phyloP scores from a whole-genome alignment of 305 asterid genomes.

The Fraxinus baroniana region DNA sequence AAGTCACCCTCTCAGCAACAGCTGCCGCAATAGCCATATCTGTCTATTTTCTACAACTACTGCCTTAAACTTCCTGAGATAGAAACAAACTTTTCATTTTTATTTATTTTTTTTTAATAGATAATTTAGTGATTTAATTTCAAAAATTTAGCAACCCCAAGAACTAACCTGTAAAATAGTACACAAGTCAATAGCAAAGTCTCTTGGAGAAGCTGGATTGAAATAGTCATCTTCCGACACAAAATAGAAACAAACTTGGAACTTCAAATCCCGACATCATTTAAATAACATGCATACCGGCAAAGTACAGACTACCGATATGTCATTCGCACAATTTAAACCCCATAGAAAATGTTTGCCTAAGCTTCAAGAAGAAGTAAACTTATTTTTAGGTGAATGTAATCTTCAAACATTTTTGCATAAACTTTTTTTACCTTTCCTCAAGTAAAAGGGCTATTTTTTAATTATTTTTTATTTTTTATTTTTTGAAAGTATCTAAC shows the following conservation, averaged over 20 bases:
- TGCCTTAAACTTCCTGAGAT: slow-evolving; percentile 22
- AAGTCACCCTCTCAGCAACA: slow-evolving; percentile 89
- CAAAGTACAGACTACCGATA: neutral
- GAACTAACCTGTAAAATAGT: neutral
- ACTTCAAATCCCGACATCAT: slow-evolving; percentile 13
- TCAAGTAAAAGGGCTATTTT: neutral
- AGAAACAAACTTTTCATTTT: too few species aligned
- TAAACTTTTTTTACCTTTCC: neutral
- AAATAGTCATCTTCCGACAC: slow-evolving; percentile 36
- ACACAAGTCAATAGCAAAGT: neutral
- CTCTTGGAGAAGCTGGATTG: slow-evolving; percentile 2
- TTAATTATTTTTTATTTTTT: too few species aligned
- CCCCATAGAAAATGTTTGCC: neutral
- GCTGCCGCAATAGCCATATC: slow-evolving; percentile 79
- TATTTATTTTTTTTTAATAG: too few species aligned
- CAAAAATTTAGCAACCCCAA: neutral
- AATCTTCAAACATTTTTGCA: neutral
- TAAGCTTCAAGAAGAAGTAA: neutral
- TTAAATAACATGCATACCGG: slow-evolving; percentile 1
- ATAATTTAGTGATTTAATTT: neutral
- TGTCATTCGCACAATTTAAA: neutral
- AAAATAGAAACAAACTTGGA: neutral
- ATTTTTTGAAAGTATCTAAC: neutral
- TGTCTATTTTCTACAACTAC: slow-evolving; percentile 20
- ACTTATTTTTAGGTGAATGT: neutral